Evolutionary conservation across 441 rosid species (phyloP).

Genomic region (Dalechampia spathulata): DNA sequence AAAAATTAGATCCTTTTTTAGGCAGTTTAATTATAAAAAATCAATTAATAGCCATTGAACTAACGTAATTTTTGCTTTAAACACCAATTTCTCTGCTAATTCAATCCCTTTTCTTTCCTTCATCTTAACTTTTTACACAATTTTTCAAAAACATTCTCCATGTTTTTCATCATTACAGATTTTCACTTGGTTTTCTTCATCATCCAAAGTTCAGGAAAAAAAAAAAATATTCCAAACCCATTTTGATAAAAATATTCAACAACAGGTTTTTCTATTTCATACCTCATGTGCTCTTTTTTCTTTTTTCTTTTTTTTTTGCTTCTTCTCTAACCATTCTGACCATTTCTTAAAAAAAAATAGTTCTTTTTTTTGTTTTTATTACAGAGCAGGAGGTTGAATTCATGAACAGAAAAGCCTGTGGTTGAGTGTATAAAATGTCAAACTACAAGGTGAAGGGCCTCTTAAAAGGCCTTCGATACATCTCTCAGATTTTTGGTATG

Average conservation of each 20-base stretch:
- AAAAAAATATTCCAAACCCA: too few species aligned
- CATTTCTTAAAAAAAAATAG: too few species aligned
- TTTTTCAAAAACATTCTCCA: slow-evolving; percentile 23
- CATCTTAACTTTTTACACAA: slow-evolving; percentile 18
- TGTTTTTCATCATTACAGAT: slow-evolving; percentile 19
- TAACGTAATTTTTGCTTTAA: slow-evolving; percentile 31
- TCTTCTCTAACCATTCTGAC: too few species aligned
- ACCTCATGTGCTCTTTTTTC: too few species aligned
- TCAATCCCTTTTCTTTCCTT: slow-evolving; percentile 19
- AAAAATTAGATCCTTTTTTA: slow-evolving; percentile 14
- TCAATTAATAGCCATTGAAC: slow-evolving; percentile 25
- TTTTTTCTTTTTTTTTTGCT: too few species aligned
- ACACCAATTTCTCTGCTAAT: slow-evolving; percentile 19
- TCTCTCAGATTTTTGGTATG: slow-evolving; percentile 82
- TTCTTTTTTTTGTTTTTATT: too few species aligned
- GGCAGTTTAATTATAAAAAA: slow-evolving; percentile 5
- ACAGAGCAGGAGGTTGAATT: too few species aligned
- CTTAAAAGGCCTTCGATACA: slow-evolving; percentile 67
- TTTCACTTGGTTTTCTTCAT: neutral
- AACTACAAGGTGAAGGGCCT: slow-evolving; percentile 78
- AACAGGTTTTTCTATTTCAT: too few species aligned
- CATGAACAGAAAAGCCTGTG: too few species aligned
- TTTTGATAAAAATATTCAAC: too few species aligned
- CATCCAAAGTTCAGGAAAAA: neutral
- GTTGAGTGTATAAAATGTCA: too few species aligned